Base-by-base conservation (phyloP, 2,329 filamentous ascomycete species). In the Zarea fungicola region DNA sequence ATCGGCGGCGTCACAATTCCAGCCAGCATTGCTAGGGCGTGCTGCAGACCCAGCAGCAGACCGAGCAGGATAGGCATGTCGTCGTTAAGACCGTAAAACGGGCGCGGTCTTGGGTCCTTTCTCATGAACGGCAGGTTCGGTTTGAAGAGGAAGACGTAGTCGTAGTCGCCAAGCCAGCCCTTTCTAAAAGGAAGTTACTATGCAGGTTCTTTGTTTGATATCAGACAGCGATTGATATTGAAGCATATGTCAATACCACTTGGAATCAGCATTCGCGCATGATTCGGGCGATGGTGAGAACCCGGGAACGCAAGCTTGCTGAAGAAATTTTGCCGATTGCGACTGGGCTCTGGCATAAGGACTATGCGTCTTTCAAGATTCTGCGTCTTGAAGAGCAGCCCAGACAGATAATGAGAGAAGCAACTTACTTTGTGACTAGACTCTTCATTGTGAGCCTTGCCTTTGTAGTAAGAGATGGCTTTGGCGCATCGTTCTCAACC, bases 71-170 rank as follows among this genome's bases (percentile, higher is more conserved):
- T 72, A 0, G 84, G 84, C 64, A 87, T 83, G 14, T 71, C 69
- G 57, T 85, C 83, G 53, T 87, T 70, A 2, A 87, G 79, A 16
- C 87, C 88, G 60, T 91, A 93, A 66, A 93, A 93, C 0, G 87
- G 88, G 26, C 85, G 80, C n/a, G 75, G 71, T 4, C 36, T 28
- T 26, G 56, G 53, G 54, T 69, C 67, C 32, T 65, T 65, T 6
- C 70, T 60, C 74, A 93, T 82, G 66, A 95, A 96, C 0, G 91
- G 91, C 18, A 96, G 68, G 56, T 87, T 90, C 1, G 81, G 87
- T 21, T 72, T 81, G 74, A 96, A 95, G 31, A 96, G 82, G 61
- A 89, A 93, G 29, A 66, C 87, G 76, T 96, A 96, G 74, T 96
- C 87, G 67, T 96, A 96, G 58, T 83, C 76, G 54, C 91, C 91